Evolutionary conservation across 108 stramenopile genomes (phyloP), one percentile per base, ranked within the genome.

Genomic region (Nannochloropsis gaditana): DNA sequence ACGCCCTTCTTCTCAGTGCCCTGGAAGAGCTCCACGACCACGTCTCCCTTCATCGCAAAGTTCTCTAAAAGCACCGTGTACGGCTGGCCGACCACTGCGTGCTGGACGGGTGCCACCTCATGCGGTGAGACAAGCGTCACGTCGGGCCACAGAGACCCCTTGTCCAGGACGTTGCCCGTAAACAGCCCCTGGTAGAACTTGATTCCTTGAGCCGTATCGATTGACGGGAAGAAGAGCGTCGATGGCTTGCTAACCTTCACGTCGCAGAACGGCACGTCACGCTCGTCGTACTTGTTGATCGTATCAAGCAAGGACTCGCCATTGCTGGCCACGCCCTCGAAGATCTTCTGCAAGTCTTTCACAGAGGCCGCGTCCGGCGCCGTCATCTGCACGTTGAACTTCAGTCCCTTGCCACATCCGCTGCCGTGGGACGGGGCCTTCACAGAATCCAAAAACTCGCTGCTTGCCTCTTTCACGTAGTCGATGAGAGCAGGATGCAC

Each of bases 61-160:
- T n/a, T n/a, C 59, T 73, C 59, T 2, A 73, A 73, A 2, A 73
- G n/a, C 15, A 73, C 19, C n/a, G 59, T 73, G 6, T 73, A 73
- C 19, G 59, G n/a, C 59, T 73, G 59, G n/a, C n/a, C 59, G 19
- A n/a, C 59, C 59, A 73, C 59, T 2, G 59, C 59, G 6, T 73
- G 59, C 59, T 73, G 59, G 8, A 73, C 59, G 59, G 59, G 59
- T 15, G 59, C 59, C 59, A 73, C 59, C 59, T 73, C 59, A n/a
- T 73, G 59, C 59, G 59, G 19, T n/a, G 59, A 73, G 5, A 73
- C 59, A 1, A 73, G 19, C 59, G 59, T 73, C 3, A 73, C 8
- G 59, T 73, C 59, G 59, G 59, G 59, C 59, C 59, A 73, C 19
- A 73, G 59, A n/a, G 19, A n/a, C 59, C 59, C 59, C 2, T 1